A percentile compares a stretch with the other conserved stretches of the same genome.
phyloP scores from a whole-genome alignment of 352 stramenopile species.

The Phytophthora pinifolia region DNA sequence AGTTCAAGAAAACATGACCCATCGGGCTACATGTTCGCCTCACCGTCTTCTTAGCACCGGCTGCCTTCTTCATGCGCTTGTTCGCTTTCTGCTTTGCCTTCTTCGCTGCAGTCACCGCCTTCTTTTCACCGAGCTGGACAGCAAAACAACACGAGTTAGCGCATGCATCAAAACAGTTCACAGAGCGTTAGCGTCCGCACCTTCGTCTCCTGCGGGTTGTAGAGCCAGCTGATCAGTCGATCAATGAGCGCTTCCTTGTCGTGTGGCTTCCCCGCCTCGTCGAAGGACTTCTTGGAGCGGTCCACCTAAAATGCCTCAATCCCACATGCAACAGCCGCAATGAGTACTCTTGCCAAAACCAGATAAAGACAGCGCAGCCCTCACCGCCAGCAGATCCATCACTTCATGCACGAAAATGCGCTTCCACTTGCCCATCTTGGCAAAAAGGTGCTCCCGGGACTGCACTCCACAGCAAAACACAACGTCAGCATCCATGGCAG shows the following conservation, averaged over 20 bases:
- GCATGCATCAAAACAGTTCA: no score
- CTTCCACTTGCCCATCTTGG: constrained; percentile 73
- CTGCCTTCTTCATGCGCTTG: constrained; percentile 43
- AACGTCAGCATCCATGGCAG: background rate
- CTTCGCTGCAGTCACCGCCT: constrained; percentile 29
- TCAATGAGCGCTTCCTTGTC: constrained; percentile 70
- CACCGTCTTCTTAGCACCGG: constrained; percentile 36
- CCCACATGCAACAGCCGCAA: background rate
- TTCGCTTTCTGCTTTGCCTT: constrained; percentile 43
- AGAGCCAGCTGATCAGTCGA: constrained; percentile 77
- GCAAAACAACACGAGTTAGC: background rate
- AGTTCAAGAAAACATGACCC: background rate
- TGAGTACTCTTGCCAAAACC: constrained; percentile 1
- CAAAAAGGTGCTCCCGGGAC: constrained; percentile 56
- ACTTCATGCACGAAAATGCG: constrained; percentile 68
- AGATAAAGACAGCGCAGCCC: background rate
- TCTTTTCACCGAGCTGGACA: constrained; percentile 34
- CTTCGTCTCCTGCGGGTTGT: constrained; percentile 57
- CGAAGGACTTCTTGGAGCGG: constrained; percentile 85
- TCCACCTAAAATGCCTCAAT: constrained; percentile 49
- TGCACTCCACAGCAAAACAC: constrained; percentile 15
- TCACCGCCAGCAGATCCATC: constrained; percentile 78
- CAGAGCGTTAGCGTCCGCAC: constrained; percentile 23
- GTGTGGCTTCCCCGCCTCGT: constrained; percentile 50
- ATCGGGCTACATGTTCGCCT: background rate